Evolutionary conservation across 352 stramenopile species (phyloP).

Genomic region (Pythium aristosporum): DNA sequence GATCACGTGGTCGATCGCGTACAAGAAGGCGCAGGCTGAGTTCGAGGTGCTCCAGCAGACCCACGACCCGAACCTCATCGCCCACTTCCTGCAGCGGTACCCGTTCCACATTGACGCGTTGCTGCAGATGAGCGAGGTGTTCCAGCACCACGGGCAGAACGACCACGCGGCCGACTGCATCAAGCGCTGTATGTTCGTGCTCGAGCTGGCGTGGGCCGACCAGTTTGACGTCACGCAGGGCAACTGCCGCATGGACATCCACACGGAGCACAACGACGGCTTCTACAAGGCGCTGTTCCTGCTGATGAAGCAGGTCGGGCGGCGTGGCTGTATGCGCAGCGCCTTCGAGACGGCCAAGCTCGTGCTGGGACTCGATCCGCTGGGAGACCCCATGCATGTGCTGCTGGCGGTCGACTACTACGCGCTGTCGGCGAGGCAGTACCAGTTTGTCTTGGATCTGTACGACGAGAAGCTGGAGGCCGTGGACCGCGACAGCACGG

Average conservation of each 20-base stretch:
- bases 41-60: slow-evolving; percentile 81
- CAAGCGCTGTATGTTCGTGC: slow-evolving; percentile 82
- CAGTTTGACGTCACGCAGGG: slow-evolving; percentile 82
- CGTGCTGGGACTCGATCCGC: slow-evolving; percentile 68
- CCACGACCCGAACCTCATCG: slow-evolving; percentile 83
- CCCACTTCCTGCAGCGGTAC: slow-evolving; percentile 77
- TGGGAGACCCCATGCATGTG: slow-evolving; percentile 79
- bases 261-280: slow-evolving; percentile 68
- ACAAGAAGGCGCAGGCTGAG: slow-evolving; percentile 88
- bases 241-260: slow-evolving; percentile 81
- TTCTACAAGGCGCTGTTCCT: slow-evolving; percentile 82
- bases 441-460: slow-evolving; percentile 75
- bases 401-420: slow-evolving; percentile 86
- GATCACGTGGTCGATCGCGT: slow-evolving; percentile 83
- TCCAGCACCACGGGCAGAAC: slow-evolving; percentile 88
- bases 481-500: slow-evolving; percentile 41
- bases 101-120: slow-evolving; percentile 85
- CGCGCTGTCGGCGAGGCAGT: slow-evolving; percentile 72
- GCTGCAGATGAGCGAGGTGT: slow-evolving; percentile 86
- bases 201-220: slow-evolving; percentile 81
- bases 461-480: slow-evolving; percentile 53
- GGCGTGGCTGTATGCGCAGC: slow-evolving; percentile 80
- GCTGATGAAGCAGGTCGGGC: slow-evolving; percentile 82
- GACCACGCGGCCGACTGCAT: slow-evolving; percentile 83
- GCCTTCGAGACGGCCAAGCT: slow-evolving; percentile 83